phyloP scores from a whole-genome alignment of 257 asterid species.

The Schizonepeta tenuifolia region DNA sequence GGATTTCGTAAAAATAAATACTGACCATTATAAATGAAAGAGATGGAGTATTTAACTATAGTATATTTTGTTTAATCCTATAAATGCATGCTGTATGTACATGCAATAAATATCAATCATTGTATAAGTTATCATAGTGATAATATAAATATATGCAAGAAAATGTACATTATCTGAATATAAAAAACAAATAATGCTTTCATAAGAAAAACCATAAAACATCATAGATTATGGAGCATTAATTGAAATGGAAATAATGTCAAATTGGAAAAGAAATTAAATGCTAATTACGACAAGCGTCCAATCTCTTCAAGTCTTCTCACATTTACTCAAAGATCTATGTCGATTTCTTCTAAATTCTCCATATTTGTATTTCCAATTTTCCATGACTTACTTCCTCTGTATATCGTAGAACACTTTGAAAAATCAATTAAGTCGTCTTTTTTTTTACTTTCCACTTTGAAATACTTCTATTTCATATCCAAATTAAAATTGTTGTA shows the following conservation, averaged over 20 bases:
- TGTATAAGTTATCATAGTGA: too few relatives aligned
- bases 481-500: background rate
- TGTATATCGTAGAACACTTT: too few relatives aligned
- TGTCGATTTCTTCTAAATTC: conserved; percentile 12
- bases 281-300: background rate
- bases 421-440: too few relatives aligned
- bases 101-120: too few relatives aligned
- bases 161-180: background rate
- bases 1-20: too few relatives aligned
- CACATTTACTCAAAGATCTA: conserved; percentile 6
- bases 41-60: too few relatives aligned
- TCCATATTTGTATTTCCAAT: too few relatives aligned
- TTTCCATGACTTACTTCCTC: too few relatives aligned
- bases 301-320: background rate
- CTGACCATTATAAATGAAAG: too few relatives aligned
- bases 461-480: background rate
- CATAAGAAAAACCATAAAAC: background rate
- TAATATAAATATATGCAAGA: background rate
- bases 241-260: background rate
- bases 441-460: background rate
- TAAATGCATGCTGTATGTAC: too few relatives aligned
- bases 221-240: conserved; percentile 4
- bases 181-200: background rate
- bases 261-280: background rate
- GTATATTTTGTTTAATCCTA: too few relatives aligned